Conservation (phyloP, 2,329 filamentous ascomycete genomes). For the Fusarium sp. region DNA sequence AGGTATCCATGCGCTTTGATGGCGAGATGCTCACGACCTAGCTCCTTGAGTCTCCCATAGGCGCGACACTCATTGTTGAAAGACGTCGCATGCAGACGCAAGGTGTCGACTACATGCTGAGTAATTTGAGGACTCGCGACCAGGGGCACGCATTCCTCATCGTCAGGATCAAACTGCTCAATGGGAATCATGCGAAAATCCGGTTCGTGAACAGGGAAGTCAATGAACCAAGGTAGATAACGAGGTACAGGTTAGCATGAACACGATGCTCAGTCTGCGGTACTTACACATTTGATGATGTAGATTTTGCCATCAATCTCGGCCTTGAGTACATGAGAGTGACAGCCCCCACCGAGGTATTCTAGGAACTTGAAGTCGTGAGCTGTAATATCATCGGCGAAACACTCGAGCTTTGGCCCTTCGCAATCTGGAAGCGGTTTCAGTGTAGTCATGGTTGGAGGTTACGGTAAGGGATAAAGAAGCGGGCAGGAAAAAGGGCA, state of each 20-base stretch:
- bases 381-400: slow-evolving; percentile 1
- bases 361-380: not conserved
- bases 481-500: not conserved
- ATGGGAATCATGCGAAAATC: not conserved
- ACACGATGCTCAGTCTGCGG: rapidly evolving
- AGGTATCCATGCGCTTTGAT: slow-evolving; percentile 14
- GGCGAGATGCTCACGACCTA: slow-evolving; percentile 5
- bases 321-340: not conserved
- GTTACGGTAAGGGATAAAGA: not conserved
- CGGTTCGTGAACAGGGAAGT: rapidly evolving
- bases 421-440: slow-evolving; percentile 8
- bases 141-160: not conserved
- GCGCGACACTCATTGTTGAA: slow-evolving; percentile 25
- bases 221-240: slow-evolving; percentile 7
- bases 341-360: rapidly evolving
- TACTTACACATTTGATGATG: slow-evolving; percentile 14
- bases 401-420: slow-evolving; percentile 16
- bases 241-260: rapidly evolving
- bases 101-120: not conserved
- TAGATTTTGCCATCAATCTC: slow-evolving; percentile 7
- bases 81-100: not conserved
- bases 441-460: not conserved
- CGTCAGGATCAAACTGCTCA: not conserved
- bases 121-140: not conserved
- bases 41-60: slow-evolving; percentile 23